Percentiles rank a stretch among this genome's conserved stretches.
Evolutionary conservation across 2,329 filamentous ascomycete species (phyloP).

Genomic region (Ceratocystis cubensis): DNA sequence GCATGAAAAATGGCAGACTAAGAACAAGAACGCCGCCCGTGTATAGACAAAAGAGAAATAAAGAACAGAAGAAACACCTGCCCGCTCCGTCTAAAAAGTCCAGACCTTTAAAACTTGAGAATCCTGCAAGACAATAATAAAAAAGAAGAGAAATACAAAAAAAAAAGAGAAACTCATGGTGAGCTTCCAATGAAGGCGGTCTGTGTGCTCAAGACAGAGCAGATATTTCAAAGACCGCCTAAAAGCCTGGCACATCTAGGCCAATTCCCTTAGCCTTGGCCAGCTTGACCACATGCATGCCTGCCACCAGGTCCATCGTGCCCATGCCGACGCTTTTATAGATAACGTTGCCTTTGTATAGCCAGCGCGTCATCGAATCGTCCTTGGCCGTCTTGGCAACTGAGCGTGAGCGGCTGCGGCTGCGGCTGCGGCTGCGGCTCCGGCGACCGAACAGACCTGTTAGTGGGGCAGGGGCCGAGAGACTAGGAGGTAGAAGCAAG

Average conservation of each 20-base stretch:
- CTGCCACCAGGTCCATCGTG: constrained; percentile 53
- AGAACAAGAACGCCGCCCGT: too few relatives aligned
- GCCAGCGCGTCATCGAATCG: constrained; percentile 42
- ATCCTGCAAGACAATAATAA: neutral
- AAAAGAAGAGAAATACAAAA: neutral
- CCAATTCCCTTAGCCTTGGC: constrained; percentile 45
- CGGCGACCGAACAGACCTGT: constrained; percentile 21
- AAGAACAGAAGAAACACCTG: neutral
- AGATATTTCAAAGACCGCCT: constrained; percentile 1
- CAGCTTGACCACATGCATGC: constrained; percentile 43
- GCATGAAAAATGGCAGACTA: too few relatives aligned
- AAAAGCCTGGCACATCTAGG: constrained; percentile 42
- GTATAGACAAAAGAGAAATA: neutral
- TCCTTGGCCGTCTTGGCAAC: constrained; percentile 33
- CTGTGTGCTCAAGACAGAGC: neutral
- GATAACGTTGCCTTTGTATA: constrained; percentile 50
- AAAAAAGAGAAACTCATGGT: neutral
- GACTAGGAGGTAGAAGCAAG: neutral
- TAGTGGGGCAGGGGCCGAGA: neutral
- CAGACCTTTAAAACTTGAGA: neutral
- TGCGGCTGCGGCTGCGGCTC: constrained; percentile 17
- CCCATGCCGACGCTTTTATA: constrained; percentile 58
- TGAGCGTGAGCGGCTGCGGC: constrained; percentile 16
- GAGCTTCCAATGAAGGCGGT: neutral
- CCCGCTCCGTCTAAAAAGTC: neutral